Evolutionary conservation across 768 basidiomycete species (phyloP).

Genomic region (Artomyces pyxidatus): DNA sequence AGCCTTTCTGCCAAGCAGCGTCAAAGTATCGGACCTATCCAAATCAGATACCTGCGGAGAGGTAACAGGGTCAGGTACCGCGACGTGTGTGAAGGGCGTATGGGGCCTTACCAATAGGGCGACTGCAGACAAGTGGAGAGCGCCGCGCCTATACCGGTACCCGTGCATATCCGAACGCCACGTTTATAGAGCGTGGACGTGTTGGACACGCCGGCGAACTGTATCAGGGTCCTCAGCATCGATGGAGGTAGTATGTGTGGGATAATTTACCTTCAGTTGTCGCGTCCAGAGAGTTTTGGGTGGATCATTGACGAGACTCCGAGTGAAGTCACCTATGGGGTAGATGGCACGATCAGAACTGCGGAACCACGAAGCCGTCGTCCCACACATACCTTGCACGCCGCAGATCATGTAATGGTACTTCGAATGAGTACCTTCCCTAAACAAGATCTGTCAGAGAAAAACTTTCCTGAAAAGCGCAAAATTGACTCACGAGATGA

Average conservation of each 20-base stretch:
- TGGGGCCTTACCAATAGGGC: constrained; percentile 27
- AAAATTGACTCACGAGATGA: constrained; percentile 24
- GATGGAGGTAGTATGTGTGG: neutral
- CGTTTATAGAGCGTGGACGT: constrained; percentile 35
- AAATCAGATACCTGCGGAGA: constrained; percentile 30
- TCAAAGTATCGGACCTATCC: constrained; percentile 23
- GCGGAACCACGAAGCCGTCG: too few species aligned
- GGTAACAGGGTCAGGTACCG: neutral
- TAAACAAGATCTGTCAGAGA: constrained; percentile 11
- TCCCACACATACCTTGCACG: constrained; percentile 34
- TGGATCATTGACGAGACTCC: constrained; percentile 32
- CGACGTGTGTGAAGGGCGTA: neutral
- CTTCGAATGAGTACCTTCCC: constrained; percentile 32
- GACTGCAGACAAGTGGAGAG: constrained; percentile 36
- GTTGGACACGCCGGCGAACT: constrained; percentile 38
- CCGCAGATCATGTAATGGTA: constrained; percentile 38
- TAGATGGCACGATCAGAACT: neutral
- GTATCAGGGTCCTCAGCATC: neutral
- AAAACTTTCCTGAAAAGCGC: neutral
- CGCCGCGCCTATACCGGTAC: constrained; percentile 37
- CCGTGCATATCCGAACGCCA: constrained; percentile 38
- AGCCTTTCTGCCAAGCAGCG: too few species aligned
- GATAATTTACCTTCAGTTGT: constrained; percentile 29
- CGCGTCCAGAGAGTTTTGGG: constrained; percentile 35
- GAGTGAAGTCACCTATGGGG: constrained; percentile 31